These are phyloP conservation scores for Francoa sonchifolia DNA, from an alignment of 441 rosid genomes.

Conservation along the genomic window DNA sequence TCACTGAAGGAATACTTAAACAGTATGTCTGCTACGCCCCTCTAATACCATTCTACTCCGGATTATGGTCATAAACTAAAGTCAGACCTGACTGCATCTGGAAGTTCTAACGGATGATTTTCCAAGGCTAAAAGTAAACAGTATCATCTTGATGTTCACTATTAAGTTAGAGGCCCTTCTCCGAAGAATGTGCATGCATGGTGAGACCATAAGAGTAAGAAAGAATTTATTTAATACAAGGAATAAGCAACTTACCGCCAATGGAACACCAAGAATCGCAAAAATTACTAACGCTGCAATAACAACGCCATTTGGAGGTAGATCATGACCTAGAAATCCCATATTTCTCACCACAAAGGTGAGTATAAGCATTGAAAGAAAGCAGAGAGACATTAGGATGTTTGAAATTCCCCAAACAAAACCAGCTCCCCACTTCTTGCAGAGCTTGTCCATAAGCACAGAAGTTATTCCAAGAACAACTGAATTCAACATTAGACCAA, in stretches of 20 bases:
- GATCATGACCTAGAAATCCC: conserved; percentile 41
- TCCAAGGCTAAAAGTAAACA: not conserved
- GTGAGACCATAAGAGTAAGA: not conserved
- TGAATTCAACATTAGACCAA: conserved; percentile 88
- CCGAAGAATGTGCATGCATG: no score
- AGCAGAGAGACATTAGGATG: conserved; percentile 77
- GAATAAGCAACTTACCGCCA: conserved; percentile 58
- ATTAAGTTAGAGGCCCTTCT: not conserved
- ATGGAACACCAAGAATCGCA: conserved; percentile 73
- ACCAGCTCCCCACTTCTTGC: conserved; percentile 95
- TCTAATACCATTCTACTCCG: no score
- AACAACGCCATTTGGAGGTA: conserved; percentile 64
- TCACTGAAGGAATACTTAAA: not conserved
- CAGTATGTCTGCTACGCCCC: conserved; percentile 1
- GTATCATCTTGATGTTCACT: not conserved
- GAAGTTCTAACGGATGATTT: conserved; percentile 4
- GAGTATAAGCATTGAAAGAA: conserved; percentile 60
- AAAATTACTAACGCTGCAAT: conserved; percentile 51
- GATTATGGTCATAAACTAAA: no score
- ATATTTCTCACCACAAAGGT: conserved; percentile 47
- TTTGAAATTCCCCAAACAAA: conserved; percentile 82
- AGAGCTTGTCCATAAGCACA: conserved; percentile 82
- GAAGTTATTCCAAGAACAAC: conserved; percentile 83
- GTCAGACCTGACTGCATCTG: no score
- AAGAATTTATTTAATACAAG: conserved; percentile 4